Evolutionary conservation across 1,284 basidiomycete genomes (phyloP).

Genomic region (Limonomyces culmigenus): DNA sequence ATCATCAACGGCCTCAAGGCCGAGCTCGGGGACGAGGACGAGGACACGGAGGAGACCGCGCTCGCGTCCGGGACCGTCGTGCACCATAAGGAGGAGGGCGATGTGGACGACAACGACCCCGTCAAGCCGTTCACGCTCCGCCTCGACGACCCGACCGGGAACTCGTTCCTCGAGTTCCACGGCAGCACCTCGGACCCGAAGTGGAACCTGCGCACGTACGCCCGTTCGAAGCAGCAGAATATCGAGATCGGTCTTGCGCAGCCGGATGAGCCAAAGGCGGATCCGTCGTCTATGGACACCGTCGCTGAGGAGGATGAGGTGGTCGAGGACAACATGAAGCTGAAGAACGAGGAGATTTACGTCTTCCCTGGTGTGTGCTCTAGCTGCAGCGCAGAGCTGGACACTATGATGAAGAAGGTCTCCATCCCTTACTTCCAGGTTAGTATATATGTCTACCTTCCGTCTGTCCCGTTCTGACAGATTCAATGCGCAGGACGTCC

Average conservation of each 20-base stretch:
- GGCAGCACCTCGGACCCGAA: slow-evolving; percentile 75
- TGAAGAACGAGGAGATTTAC: slow-evolving; percentile 91
- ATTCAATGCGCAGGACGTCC: slow-evolving; percentile 49
- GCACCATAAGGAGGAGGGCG: slow-evolving; percentile 8
- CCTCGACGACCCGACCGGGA: slow-evolving; percentile 89
- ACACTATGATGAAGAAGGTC: slow-evolving; percentile 94
- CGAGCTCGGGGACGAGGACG: slow-evolving; percentile 50
- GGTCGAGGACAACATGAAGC: slow-evolving; percentile 23
- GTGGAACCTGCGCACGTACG: slow-evolving; percentile 85
- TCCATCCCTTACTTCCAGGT: slow-evolving; percentile 98
- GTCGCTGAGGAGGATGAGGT: slow-evolving; percentile 19
- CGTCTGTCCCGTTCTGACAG: slow-evolving; percentile 3
- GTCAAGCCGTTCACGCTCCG: slow-evolving; percentile 72
- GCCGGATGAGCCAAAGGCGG: slow-evolving; percentile 10
- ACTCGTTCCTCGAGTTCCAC: slow-evolving; percentile 84
- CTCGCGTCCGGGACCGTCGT: neutral
- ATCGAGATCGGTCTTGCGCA: slow-evolving; percentile 57
- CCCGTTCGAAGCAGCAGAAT: slow-evolving; percentile 76
- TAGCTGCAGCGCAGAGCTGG: slow-evolving; percentile 70
- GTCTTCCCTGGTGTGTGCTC: slow-evolving; percentile 83
- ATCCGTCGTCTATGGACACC: slow-evolving; percentile 4
- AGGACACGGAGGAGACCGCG: slow-evolving; percentile 33
- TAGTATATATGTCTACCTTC: slow-evolving; percentile 7
- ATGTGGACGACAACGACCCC: slow-evolving; percentile 16
- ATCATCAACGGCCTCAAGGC: slow-evolving; percentile 55